Base-by-base conservation (phyloP, 1,139 yeast genomes). In the Arxiozyma bovina region DNA sequence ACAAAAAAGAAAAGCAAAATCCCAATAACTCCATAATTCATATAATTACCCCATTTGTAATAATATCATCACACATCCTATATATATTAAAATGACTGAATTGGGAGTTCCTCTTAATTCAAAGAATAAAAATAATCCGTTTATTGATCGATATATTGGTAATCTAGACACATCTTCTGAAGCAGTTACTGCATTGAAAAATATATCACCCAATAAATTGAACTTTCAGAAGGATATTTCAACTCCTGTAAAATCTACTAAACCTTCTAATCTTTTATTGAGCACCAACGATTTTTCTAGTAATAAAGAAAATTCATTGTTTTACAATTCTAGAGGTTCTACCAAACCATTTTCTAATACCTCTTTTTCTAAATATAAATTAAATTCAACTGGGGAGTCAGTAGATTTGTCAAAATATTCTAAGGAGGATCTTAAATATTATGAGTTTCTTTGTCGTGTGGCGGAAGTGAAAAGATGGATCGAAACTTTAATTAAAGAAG, bases 391-490 rank as follows among this genome's bases (percentile, higher is more conserved):
- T 30, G 49, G 49, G 3, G 43, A 21, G 9, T n/a, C 20, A 18
- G 53, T 59, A 23, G 62, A 60, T 51, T 42, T 55, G 1, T 51
- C 62, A 0, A 51, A 51, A 12, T 56, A 59, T 18, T 59, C 62
- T 0, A 53, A 53, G 18, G 61, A 61, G 21, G 68, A 68, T 44
- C 42, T 55, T n/a, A 71, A 78, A 57, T 83, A 83, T 0, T 88
- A 89, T 63, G 96, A 90, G 65, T 93, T 89, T 65, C 76, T 93
- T 43, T 93, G 98, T 67, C 83, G 96, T 61, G 83, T 93, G 40
- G 82, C 83, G 45, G 96, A 95, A 63, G 90, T 94, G 25, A 89
- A 88, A 68, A 76, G 76, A 55, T 85, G 91, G 91, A 78, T 85
- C 45, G 90, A 85, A 63, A 70, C 71, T 8, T 74, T 85, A 47